Percentiles rank a stretch among this genome's conserved stretches.
Conservation (phyloP, 352 stramenopile genomes). For the Phytophthora sp. region DNA sequence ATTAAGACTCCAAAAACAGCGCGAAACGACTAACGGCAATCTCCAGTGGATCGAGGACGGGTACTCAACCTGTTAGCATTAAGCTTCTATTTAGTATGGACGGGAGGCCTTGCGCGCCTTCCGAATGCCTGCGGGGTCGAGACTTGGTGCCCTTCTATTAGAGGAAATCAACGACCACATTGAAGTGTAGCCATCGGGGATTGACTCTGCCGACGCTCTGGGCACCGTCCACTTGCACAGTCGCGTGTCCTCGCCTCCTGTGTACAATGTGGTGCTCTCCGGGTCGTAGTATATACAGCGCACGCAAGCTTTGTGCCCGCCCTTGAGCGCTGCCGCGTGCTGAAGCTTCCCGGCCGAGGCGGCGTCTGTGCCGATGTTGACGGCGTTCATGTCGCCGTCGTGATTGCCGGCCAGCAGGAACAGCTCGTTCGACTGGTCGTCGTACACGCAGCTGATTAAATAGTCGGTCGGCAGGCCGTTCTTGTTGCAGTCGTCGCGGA, state of each 20-base stretch:
- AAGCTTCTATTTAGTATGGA: constrained; percentile 62
- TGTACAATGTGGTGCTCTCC: constrained; percentile 58
- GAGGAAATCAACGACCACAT: constrained; percentile 16
- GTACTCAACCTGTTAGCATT: too few species aligned
- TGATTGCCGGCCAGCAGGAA: constrained; percentile 84
- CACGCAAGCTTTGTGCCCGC: constrained; percentile 87
- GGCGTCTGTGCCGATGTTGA: constrained; percentile 58
- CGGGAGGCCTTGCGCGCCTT: constrained; percentile 77
- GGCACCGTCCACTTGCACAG: constrained; percentile 78
- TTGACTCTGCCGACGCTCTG: background rate
- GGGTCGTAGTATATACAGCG: constrained; percentile 82
- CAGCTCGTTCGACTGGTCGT: constrained; percentile 68
- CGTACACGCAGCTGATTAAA: constrained; percentile 89
- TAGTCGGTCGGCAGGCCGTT: constrained; percentile 78
- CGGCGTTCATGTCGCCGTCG: constrained; percentile 74
- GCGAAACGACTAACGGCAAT: too few species aligned
- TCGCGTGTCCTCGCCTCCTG: constrained; percentile 87
- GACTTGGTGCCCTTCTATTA: constrained; percentile 39
- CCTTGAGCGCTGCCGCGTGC: constrained; percentile 53
- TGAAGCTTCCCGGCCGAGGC: constrained; percentile 57
- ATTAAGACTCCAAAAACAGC: too few species aligned
- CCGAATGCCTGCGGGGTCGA: constrained; percentile 58
- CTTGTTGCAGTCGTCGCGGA: constrained; percentile 79
- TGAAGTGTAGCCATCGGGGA: constrained; percentile 14
- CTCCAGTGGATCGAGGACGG: too few species aligned